phyloP scores from a whole-genome alignment of 352 stramenopile species.

The Phytophthora rubi region DNA sequence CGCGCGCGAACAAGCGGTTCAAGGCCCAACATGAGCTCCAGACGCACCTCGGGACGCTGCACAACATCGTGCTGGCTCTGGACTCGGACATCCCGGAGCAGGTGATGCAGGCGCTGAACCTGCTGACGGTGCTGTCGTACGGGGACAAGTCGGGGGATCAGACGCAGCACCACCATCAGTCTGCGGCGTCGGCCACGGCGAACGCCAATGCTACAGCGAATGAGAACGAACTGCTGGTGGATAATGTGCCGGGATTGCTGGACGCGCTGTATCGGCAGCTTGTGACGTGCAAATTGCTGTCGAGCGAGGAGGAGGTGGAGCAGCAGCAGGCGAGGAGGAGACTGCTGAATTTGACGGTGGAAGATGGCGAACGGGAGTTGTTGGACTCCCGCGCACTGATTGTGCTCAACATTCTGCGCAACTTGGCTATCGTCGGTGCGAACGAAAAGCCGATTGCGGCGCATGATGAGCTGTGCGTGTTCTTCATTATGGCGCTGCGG shows the following conservation, averaged over 20 bases:
- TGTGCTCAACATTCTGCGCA: conserved; percentile 83
- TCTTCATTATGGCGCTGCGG: conserved; percentile 65
- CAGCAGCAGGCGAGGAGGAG: conserved; percentile 28
- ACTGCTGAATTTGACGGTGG: conserved; percentile 54
- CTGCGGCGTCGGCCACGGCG: conserved; percentile 2
- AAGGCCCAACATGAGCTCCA: conserved; percentile 63
- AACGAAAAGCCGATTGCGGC: conserved; percentile 73
- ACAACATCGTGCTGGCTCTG: conserved; percentile 73
- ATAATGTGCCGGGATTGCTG: conserved; percentile 73
- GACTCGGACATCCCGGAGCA: conserved; percentile 69
- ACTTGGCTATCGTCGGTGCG: conserved; percentile 71
- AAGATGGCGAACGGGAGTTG: conserved; percentile 58
- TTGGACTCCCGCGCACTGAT: conserved; percentile 59
- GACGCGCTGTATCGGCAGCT: conserved; percentile 82
- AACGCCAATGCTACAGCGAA: conserved; percentile 39
- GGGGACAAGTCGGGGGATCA: conserved; percentile 25
- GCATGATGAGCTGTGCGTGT: conserved; percentile 71
- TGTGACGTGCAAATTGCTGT: conserved; percentile 55
- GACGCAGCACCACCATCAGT: conserved; percentile 32
- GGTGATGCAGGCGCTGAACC: conserved; percentile 63
- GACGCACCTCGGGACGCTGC: conserved; percentile 60
- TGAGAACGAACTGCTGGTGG: conserved; percentile 68
- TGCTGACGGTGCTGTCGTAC: conserved; percentile 79
- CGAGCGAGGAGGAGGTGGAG: conserved; percentile 32
- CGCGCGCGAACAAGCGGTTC: conserved; percentile 64